phyloP scores from a whole-genome alignment of 208 protist species.

The Acanthamoeba culbertsoni region DNA sequence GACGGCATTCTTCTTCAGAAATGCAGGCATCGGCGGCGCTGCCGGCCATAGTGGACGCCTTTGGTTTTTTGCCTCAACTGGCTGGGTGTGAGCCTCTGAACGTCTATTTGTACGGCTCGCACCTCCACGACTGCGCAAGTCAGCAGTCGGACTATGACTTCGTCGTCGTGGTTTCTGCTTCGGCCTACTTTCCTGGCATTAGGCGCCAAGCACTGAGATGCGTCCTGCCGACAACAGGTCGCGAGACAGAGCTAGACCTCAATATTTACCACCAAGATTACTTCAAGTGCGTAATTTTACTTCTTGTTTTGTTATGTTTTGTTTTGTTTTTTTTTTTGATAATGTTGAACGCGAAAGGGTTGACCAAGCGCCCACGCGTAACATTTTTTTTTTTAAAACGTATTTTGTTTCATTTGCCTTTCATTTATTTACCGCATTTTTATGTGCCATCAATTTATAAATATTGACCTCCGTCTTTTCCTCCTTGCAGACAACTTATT shows the following conservation, averaged over 20 bases:
- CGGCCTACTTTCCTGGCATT: constrained; percentile 30
- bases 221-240: not conserved
- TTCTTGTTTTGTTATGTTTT: not conserved
- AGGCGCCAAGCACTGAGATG: not conserved
- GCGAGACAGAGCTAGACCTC: not conserved
- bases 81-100: not conserved
- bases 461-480: not conserved
- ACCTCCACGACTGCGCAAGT: not conserved
- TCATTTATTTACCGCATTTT: no score
- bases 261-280: not conserved
- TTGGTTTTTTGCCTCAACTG: not conserved
- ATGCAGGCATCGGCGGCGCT: no score
- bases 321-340: not conserved
- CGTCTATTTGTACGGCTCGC: not conserved
- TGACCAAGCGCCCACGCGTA: no score
- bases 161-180: not conserved
- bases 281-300: not conserved
- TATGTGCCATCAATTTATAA: no score
- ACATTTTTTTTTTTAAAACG: no score
- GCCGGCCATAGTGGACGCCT: not conserved
- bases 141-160: constrained; percentile 18
- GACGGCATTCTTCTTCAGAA: no score
- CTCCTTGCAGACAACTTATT: not conserved
- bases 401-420: not conserved
- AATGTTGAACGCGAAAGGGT: no score